These are phyloP conservation scores for Nicotiana knightiana DNA, from an alignment of 257 asterid species.

Conservation along the genomic window DNA sequence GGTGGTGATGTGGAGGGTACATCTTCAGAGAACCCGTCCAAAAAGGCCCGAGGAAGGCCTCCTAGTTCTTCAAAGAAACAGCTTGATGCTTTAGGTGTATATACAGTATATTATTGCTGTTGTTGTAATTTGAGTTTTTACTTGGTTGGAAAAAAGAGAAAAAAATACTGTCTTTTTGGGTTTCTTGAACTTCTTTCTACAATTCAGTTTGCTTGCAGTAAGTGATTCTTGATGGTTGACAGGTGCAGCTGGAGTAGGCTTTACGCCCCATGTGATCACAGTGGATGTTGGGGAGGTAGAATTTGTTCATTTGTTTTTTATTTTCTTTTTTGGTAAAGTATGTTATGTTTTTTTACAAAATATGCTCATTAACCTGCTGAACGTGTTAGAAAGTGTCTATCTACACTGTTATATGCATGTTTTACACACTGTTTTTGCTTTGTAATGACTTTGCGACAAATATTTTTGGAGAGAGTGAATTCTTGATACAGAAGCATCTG, in stretches of 20 bases:
- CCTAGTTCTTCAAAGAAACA: slow-evolving; percentile 51
- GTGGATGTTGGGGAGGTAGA: slow-evolving; percentile 49
- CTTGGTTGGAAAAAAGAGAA: not conserved
- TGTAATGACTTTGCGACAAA: not conserved
- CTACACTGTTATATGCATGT: not conserved
- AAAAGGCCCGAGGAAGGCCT: slow-evolving; percentile 49
- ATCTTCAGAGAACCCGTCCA: slow-evolving; percentile 31
- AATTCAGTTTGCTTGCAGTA: not conserved
- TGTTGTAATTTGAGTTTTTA: not conserved
- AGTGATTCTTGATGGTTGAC: slow-evolving; percentile 9
- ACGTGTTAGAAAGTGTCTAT: not conserved
- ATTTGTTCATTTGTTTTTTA: not conserved
- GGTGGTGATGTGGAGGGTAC: slow-evolving; percentile 23
- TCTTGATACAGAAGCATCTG: not conserved
- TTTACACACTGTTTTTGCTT: not conserved
- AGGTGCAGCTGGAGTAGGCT: slow-evolving; percentile 44
- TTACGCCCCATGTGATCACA: slow-evolving; percentile 47
- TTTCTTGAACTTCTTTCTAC: not conserved
- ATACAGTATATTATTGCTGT: not conserved
- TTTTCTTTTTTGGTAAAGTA: not conserved
- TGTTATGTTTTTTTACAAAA: not conserved
- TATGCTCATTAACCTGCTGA: not conserved
- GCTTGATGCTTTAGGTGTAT: slow-evolving; percentile 41
- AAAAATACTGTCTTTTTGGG: not conserved
- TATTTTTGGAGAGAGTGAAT: not conserved